Conservation (phyloP, 2,329 filamentous ascomycete genomes). For the Fusarium chuoi region DNA sequence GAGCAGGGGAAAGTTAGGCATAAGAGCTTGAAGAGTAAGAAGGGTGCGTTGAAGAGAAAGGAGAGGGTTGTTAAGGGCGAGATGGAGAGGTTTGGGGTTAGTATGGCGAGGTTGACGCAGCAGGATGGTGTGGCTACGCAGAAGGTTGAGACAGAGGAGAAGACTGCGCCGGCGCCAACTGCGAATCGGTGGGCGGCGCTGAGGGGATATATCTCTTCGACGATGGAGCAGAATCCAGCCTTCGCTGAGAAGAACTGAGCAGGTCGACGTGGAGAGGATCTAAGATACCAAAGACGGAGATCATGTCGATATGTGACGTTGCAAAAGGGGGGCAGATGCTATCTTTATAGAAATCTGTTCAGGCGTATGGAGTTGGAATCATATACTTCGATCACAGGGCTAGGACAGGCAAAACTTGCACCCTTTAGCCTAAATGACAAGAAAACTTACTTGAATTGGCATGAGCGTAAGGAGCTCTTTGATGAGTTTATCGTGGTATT, state of each 20-base stretch:
- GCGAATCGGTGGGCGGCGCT: constrained; percentile 81
- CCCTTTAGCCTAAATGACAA: not conserved
- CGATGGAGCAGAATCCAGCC: constrained; percentile 87
- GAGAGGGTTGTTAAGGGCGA: constrained; percentile 82
- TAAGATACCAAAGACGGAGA: constrained; percentile 7
- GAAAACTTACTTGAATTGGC: not conserved
- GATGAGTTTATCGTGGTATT: too few species aligned
- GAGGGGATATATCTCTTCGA: constrained; percentile 83
- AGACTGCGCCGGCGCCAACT: constrained; percentile 50
- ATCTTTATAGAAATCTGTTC: not conserved
- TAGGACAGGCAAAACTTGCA: too few species aligned
- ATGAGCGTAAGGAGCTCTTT: rapidly evolving
- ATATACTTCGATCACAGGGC: not conserved
- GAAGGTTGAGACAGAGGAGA: constrained; percentile 25
- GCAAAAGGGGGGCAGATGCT: not conserved
- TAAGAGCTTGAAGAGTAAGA: constrained; percentile 78
- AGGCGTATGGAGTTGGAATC: constrained; percentile 36
- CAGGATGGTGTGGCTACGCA: constrained; percentile 26
- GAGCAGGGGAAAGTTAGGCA: constrained; percentile 72
- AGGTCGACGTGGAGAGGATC: too few species aligned
- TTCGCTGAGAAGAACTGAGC: constrained; percentile 59
- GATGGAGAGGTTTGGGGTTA: constrained; percentile 84
- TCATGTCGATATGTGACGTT: not conserved
- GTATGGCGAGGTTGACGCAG: constrained; percentile 77
- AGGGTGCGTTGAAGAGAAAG: constrained; percentile 85